phyloP scores from a whole-genome alignment of 2,329 filamentous ascomycete genomes.

The Berkeleyomyces basicola region DNA sequence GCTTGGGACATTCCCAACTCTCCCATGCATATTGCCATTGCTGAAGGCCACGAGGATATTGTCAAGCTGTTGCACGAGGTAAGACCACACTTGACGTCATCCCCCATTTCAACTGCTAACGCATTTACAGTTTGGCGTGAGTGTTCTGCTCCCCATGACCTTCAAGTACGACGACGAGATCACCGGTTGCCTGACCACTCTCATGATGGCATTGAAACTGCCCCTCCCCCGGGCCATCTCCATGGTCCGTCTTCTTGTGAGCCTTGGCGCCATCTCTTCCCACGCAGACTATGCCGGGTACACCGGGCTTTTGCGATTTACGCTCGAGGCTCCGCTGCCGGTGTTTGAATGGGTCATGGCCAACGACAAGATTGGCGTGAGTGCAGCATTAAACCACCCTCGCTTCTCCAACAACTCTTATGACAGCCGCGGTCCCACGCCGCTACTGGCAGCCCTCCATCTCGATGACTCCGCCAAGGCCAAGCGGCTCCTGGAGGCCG shows the following conservation, averaged over 20 bases:
- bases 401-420: slow-evolving; percentile 24
- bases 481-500: slow-evolving; percentile 44
- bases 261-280: slow-evolving; percentile 53
- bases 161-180: slow-evolving; percentile 34
- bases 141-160: slow-evolving; percentile 60
- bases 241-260: slow-evolving; percentile 49
- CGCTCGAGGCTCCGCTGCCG: slow-evolving; percentile 21
- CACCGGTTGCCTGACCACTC: slow-evolving; percentile 46
- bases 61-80: slow-evolving; percentile 52
- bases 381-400: slow-evolving; percentile 51
- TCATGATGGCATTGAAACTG: slow-evolving; percentile 51
- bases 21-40: slow-evolving; percentile 63
- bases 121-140: slow-evolving; percentile 50
- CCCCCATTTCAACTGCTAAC: neutral
- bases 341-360: slow-evolving; percentile 34
- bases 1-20: slow-evolving; percentile 64
- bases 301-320: slow-evolving; percentile 45
- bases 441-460: slow-evolving; percentile 43
- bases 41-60: slow-evolving; percentile 51
- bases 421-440: slow-evolving; percentile 25
- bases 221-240: slow-evolving; percentile 43
- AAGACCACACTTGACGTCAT: slow-evolving; percentile 14
- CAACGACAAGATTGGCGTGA: slow-evolving; percentile 42
- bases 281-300: slow-evolving; percentile 51
- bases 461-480: slow-evolving; percentile 35